phyloP scores from a whole-genome alignment of 2,329 filamentous ascomycete genomes.

The Phialophora tarda region DNA sequence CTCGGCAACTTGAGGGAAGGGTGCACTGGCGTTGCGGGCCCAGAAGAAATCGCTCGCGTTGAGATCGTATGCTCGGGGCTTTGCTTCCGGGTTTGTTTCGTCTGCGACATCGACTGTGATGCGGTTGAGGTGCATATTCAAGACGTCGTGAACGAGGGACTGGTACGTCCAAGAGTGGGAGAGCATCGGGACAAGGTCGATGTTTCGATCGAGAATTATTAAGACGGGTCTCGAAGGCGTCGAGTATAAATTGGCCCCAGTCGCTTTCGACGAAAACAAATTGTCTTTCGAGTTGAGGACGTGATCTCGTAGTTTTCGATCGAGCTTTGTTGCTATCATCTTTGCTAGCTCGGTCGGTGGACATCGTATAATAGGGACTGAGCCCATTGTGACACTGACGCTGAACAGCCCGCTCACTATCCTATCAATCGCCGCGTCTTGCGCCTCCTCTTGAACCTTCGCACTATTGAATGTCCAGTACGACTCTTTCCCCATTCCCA shows the following conservation, averaged over 20 bases:
- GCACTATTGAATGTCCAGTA: conserved; percentile 82
- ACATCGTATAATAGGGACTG: conserved; percentile 93
- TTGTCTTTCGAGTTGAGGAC: conserved; percentile 98
- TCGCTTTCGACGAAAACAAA: conserved; percentile 78
- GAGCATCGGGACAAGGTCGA: conserved; percentile 97
- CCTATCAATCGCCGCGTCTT: conserved; percentile 84
- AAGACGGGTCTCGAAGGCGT: conserved; percentile 82
- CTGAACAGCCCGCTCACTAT: conserved; percentile 98
- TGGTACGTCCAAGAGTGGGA: conserved; percentile 95
- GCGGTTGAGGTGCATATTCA: conserved; percentile 83
- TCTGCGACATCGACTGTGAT: conserved; percentile 87
- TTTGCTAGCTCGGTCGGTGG: conserved; percentile 92
- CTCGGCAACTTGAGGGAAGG: conserved; percentile 95
- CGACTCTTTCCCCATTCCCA: conserved; percentile 89
- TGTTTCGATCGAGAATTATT: conserved; percentile 90
- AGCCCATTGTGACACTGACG: conserved; percentile 96
- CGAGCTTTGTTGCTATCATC: conserved; percentile 90
- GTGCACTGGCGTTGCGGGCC: conserved; percentile 85
- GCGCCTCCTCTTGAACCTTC: conserved; percentile 84
- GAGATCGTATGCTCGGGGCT: conserved; percentile 89
- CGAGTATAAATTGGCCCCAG: conserved; percentile 56
- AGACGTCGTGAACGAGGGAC: conserved; percentile 78
- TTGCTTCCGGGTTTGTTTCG: conserved; percentile 71
- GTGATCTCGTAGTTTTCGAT: conserved; percentile 94
- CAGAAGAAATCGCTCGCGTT: conserved; percentile 94